phyloP scores from a whole-genome alignment of 148 eudicot genomes.

The Beta vulgaris region DNA sequence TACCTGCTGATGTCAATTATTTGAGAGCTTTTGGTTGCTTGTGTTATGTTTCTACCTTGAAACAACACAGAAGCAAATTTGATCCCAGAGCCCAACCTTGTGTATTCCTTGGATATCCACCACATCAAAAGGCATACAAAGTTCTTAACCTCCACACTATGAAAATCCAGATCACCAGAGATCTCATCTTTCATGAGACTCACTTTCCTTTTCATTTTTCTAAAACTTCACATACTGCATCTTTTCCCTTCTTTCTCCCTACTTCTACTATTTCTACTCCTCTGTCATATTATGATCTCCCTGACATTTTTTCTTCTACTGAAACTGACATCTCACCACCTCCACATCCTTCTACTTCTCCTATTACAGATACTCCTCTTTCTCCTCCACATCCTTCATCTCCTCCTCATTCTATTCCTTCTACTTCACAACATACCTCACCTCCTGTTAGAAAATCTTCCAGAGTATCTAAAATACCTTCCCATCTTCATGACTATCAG shows the following conservation, averaged over 20 bases:
- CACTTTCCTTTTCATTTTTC: background rate
- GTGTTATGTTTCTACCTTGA: background rate
- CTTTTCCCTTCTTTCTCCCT: background rate
- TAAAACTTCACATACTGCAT: background rate
- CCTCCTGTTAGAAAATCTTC: no score
- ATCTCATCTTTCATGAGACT: no score
- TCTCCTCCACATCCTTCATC: background rate
- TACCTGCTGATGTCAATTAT: background rate
- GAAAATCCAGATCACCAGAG: background rate
- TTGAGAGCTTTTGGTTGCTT: background rate
- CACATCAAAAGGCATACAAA: background rate
- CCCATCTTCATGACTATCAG: no score
- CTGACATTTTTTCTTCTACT: background rate
- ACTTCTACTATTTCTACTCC: background rate
- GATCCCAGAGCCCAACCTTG: background rate
- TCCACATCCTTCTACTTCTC: no score
- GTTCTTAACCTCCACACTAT: background rate
- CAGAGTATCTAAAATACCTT: no score
- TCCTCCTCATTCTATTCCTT: background rate
- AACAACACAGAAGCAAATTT: background rate
- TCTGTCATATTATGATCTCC: background rate
- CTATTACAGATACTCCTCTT: background rate
- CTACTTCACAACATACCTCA: no score
- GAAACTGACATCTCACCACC: no score
- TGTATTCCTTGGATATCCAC: background rate